Evolutionary conservation across 805 yeast species (phyloP).

Genomic region (Saccharomycopsis microspora): DNA sequence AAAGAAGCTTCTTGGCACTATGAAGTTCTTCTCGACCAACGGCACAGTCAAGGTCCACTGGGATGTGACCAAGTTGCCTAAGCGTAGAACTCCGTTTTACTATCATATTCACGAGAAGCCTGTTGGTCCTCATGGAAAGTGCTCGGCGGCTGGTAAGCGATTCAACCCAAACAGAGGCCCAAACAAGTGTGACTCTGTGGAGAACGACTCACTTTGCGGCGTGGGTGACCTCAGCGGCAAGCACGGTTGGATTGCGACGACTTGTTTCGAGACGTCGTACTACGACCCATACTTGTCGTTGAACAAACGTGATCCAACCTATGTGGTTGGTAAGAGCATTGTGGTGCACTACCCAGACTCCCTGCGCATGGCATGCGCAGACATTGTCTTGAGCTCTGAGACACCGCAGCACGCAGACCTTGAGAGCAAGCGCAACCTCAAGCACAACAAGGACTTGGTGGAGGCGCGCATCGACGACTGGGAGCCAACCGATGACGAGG

Average conservation of each 20-base stretch:
- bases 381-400: slow-evolving; percentile 29
- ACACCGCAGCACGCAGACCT: slow-evolving; percentile 14
- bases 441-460: slow-evolving; percentile 8
- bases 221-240: slow-evolving; percentile 72
- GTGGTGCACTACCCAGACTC: slow-evolving; percentile 44
- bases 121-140: slow-evolving; percentile 37
- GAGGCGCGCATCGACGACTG: slow-evolving; percentile 9
- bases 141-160: slow-evolving; percentile 45
- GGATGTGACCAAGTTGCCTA: slow-evolving; percentile 60
- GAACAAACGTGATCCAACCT: slow-evolving; percentile 40
- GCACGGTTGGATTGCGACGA: slow-evolving; percentile 61
- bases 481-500: slow-evolving; percentile 18
- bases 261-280: slow-evolving; percentile 53
- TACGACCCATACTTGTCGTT: slow-evolving; percentile 56
- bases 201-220: slow-evolving; percentile 48
- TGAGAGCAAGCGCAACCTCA: slow-evolving; percentile 17
- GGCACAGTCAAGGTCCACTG: slow-evolving; percentile 55
- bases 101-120: slow-evolving; percentile 58
- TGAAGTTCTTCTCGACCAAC: slow-evolving; percentile 49
- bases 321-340: slow-evolving; percentile 45
- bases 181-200: slow-evolving; percentile 36
- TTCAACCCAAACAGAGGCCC: slow-evolving; percentile 56
- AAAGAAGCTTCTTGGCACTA: slow-evolving; percentile 33
- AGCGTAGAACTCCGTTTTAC: slow-evolving; percentile 51
- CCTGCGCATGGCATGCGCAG: slow-evolving; percentile 53